phyloP scores from a whole-genome alignment of 1,284 basidiomycete species.

The Papiliotrema nemorosa region DNA sequence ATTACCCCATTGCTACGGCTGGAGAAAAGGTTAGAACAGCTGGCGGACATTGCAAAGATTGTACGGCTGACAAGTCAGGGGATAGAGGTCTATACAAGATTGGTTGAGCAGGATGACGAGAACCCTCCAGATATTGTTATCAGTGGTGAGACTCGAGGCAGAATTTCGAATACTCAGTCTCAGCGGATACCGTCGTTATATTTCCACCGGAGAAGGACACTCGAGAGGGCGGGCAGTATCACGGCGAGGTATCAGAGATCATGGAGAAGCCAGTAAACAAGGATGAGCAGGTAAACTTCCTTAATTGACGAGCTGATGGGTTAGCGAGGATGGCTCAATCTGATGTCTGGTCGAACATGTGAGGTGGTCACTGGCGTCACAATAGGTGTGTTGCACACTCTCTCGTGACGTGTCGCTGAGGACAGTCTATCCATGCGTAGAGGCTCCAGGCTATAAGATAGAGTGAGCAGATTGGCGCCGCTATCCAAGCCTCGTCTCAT shows the following conservation, averaged over 20 bases:
- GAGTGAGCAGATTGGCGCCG: conserved; percentile 54
- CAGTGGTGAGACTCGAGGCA: conserved; percentile 66
- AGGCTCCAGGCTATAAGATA: conserved; percentile 79
- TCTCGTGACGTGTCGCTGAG: neutral
- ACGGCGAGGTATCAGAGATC: conserved; percentile 40
- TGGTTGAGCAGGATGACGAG: conserved; percentile 69
- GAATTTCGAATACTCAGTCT: too few relatives aligned
- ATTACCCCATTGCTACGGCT: conserved; percentile 91
- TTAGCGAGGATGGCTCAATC: conserved; percentile 68
- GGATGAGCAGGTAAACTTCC: conserved; percentile 62
- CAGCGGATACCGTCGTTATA: conserved; percentile 88
- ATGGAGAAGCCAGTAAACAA: conserved; percentile 83
- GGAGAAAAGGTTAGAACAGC: conserved; percentile 64
- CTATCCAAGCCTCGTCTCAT: too few relatives aligned
- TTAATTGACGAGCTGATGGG: too few relatives aligned
- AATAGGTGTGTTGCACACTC: conserved; percentile 57
- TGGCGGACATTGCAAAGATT: neutral
- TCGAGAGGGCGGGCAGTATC: conserved; percentile 21
- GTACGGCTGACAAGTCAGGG: conserved; percentile 50
- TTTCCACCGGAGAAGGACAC: conserved; percentile 69
- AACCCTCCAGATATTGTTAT: conserved; percentile 92
- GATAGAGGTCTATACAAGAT: conserved; percentile 82
- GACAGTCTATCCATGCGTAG: conserved; percentile 76
- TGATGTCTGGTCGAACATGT: conserved; percentile 78
- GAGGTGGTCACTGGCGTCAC: conserved; percentile 88